Conservation (phyloP, 306 rosid genomes). For the Trifolium fragiferum region DNA sequence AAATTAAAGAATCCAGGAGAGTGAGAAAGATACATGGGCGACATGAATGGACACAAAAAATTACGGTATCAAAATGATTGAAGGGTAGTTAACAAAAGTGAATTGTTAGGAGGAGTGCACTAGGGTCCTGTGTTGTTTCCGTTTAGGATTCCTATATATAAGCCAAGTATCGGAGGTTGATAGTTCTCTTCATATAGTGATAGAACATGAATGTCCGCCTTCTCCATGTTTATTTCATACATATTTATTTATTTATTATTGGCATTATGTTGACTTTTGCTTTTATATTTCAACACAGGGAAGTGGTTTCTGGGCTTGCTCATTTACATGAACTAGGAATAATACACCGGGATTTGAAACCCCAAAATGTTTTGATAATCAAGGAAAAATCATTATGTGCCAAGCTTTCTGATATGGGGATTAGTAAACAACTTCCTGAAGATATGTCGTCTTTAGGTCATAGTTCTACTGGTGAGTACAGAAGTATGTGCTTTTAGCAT, state of each 20-base stretch:
- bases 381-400: slow-evolving; percentile 68
- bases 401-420: slow-evolving; percentile 95
- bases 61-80: not conserved
- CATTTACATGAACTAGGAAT: slow-evolving; percentile 94
- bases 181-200: slow-evolving; percentile 26
- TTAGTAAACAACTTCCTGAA: slow-evolving; percentile 77
- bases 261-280: slow-evolving; percentile 16
- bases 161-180: slow-evolving; percentile 5
- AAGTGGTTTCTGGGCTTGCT: slow-evolving; percentile 70
- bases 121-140: slow-evolving; percentile 25
- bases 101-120: not conserved
- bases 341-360: slow-evolving; percentile 87
- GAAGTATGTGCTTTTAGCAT: slow-evolving; percentile 9
- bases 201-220: slow-evolving; percentile 3
- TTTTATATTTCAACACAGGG: slow-evolving; percentile 56
- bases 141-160: not conserved
- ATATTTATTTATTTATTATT: slow-evolving; percentile 9
- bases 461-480: slow-evolving; percentile 71
- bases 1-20: slow-evolving; percentile 2
- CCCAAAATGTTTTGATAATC: slow-evolving; percentile 83
- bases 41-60: slow-evolving; percentile 19
- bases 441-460: slow-evolving; percentile 79
- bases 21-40: slow-evolving; percentile 6
- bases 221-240: slow-evolving; percentile 16
- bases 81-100: slow-evolving; percentile 4